A percentile compares a stretch with the other conserved stretches of the same genome.
Conservation (phyloP, 148 eudicot genomes). For the Polygonum aviculare region DNA sequence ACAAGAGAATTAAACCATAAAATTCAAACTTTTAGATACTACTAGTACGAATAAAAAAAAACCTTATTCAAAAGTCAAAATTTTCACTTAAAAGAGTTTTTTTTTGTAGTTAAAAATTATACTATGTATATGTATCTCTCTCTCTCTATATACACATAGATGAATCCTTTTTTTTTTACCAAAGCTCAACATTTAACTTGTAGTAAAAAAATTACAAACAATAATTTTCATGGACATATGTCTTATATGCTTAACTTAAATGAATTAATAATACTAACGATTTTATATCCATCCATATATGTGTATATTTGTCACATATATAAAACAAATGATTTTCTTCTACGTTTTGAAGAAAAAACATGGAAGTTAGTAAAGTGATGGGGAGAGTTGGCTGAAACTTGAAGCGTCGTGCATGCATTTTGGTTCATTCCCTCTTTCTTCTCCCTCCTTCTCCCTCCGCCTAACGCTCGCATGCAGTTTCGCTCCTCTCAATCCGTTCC, state of each 20-base stretch:
- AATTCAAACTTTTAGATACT: background rate
- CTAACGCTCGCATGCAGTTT: conserved; percentile 3
- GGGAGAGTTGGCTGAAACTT: conserved; percentile 29
- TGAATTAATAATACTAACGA: too few relatives aligned
- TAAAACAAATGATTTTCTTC: background rate
- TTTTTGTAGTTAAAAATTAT: too few relatives aligned
- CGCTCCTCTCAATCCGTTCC: background rate
- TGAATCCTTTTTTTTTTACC: too few relatives aligned
- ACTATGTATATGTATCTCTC: too few relatives aligned
- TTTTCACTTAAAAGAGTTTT: background rate
- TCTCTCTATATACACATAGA: too few relatives aligned
- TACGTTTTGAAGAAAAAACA: conserved; percentile 1
- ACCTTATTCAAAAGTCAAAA: background rate
- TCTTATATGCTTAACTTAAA: too few relatives aligned
- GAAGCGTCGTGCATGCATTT: conserved; percentile 51
- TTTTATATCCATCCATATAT: background rate
- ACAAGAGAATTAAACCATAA: too few relatives aligned
- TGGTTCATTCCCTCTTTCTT: conserved; percentile 1
- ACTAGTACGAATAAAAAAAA: too few relatives aligned
- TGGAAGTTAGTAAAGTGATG: conserved; percentile 12
- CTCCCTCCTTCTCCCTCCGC: background rate
- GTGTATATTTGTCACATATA: background rate
- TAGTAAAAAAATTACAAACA: too few relatives aligned
- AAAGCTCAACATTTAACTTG: too few relatives aligned
- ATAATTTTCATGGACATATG: too few relatives aligned